Evolutionary conservation across 2,329 filamentous ascomycete species (phyloP).

Genomic region (Aspergillus transmontanensis): DNA sequence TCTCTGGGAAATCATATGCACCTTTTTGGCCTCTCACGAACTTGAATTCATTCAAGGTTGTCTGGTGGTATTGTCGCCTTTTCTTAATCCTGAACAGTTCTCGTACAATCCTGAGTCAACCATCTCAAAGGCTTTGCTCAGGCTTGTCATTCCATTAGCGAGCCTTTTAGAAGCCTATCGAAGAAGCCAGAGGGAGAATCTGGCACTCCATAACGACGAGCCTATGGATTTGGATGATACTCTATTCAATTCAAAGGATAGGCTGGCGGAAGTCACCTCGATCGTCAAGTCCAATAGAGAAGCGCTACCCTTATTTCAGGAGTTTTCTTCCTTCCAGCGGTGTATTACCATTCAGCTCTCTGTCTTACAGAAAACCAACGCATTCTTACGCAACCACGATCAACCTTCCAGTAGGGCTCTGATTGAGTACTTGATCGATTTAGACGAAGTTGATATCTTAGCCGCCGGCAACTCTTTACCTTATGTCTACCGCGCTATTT

Average conservation of each 20-base stretch:
- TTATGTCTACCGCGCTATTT: conserved; percentile 33
- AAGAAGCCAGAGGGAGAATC: conserved; percentile 20
- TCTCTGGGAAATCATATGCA: conserved; percentile 41
- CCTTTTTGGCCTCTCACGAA: conserved; percentile 32
- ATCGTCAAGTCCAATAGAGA: conserved; percentile 36
- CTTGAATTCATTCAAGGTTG: conserved; percentile 31
- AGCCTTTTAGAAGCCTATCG: conserved; percentile 35
- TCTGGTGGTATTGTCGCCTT: conserved; percentile 36
- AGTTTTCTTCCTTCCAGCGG: conserved; percentile 39
- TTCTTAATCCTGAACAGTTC: conserved; percentile 30
- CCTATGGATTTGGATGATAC: conserved; percentile 49
- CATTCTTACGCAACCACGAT: conserved; percentile 4
- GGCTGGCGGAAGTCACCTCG: conserved; percentile 21
- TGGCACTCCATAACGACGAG: conserved; percentile 27
- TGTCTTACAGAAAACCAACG: conserved; percentile 27
- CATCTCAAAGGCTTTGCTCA: conserved; percentile 26
- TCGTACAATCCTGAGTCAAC: conserved; percentile 20
- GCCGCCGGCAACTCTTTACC: conserved; percentile 35
- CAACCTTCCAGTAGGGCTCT: conserved; percentile 17
- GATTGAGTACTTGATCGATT: conserved; percentile 39
- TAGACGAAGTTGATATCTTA: conserved; percentile 43
- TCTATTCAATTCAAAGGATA: conserved; percentile 31
- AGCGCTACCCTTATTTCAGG: conserved; percentile 33
- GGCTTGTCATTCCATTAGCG: conserved; percentile 32
- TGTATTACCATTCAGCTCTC: conserved; percentile 39